Evolutionary conservation across 305 asterid genomes (phyloP).

Genomic region (Withania somnifera): DNA sequence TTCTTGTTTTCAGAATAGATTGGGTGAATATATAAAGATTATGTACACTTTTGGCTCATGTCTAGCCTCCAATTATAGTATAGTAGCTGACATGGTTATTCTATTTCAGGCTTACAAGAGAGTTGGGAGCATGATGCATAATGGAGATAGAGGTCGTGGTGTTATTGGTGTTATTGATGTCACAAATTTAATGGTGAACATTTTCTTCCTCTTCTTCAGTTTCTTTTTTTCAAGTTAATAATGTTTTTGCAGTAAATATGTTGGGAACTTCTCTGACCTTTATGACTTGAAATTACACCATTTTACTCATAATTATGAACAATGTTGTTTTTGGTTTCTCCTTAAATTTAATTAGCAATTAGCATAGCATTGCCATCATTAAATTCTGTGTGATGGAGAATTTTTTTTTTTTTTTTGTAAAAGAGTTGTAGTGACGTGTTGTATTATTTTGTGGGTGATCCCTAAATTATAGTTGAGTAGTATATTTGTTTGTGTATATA

Average conservation of each 20-base stretch:
- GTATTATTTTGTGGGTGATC: not conserved
- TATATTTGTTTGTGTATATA: not conserved
- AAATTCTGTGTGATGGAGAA: not conserved
- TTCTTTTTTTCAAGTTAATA: not conserved
- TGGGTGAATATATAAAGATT: not conserved
- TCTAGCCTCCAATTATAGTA: not conserved
- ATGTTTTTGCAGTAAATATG: not conserved
- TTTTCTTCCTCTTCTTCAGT: constrained; percentile 6
- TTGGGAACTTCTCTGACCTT: not conserved
- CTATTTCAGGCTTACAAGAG: constrained; percentile 54
- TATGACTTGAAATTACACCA: not conserved
- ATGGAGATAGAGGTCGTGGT: constrained; percentile 66
- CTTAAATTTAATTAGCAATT: not conserved
- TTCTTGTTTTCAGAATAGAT: not conserved
- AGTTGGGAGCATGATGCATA: constrained; percentile 73
- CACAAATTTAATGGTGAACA: constrained; percentile 42
- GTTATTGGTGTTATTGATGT: constrained; percentile 70
- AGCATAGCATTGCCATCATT: not conserved
- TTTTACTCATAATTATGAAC: not conserved
- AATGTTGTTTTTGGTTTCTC: not conserved
- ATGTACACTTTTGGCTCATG: not conserved
- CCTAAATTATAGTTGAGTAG: not conserved
- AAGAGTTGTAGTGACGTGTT: not conserved
- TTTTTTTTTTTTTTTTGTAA: not conserved
- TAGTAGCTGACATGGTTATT: constrained; percentile 5